Conservation (phyloP, 1,284 basidiomycete genomes). For the Puccinia hordei region DNA sequence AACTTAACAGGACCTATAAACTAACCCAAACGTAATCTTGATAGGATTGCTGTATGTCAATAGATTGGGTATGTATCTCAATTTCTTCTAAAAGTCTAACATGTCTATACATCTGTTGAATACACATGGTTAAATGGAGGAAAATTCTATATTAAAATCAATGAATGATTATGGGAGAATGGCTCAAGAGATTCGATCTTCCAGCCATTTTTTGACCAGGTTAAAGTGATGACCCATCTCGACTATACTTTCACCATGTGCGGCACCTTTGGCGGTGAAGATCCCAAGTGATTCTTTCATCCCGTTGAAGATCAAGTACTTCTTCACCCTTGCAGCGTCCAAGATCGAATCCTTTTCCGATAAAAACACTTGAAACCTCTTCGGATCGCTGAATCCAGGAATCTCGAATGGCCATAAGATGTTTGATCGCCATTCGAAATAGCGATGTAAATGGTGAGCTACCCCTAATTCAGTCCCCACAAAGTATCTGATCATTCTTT, state of each 20-base stretch:
- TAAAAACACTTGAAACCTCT: constrained; percentile 53
- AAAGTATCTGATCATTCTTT: constrained; percentile 42
- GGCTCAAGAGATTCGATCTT: neutral
- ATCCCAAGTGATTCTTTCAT: constrained; percentile 41
- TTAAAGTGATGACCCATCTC: constrained; percentile 32
- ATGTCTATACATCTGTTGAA: too few relatives aligned
- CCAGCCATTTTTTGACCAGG: constrained; percentile 37
- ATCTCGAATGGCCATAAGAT: constrained; percentile 58
- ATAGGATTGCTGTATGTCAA: too few relatives aligned
- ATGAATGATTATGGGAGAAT: neutral
- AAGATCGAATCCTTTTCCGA: constrained; percentile 56
- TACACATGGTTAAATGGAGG: too few relatives aligned
- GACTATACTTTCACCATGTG: constrained; percentile 44
- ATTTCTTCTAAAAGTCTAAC: too few relatives aligned
- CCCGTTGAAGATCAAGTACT: constrained; percentile 55
- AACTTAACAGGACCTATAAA: too few relatives aligned
- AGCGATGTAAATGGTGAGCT: constrained; percentile 32
- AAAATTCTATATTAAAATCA: too few relatives aligned
- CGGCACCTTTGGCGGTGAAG: constrained; percentile 34
- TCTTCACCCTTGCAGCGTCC: constrained; percentile 53
- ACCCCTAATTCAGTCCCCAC: constrained; percentile 43
- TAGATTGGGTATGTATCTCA: too few relatives aligned
- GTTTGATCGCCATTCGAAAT: constrained; percentile 52
- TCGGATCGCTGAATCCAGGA: constrained; percentile 52
- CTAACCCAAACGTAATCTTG: too few relatives aligned